Evolutionary conservation across 2,329 filamentous ascomycete species (phyloP).

Genomic region (Zymoseptoria brevis): DNA sequence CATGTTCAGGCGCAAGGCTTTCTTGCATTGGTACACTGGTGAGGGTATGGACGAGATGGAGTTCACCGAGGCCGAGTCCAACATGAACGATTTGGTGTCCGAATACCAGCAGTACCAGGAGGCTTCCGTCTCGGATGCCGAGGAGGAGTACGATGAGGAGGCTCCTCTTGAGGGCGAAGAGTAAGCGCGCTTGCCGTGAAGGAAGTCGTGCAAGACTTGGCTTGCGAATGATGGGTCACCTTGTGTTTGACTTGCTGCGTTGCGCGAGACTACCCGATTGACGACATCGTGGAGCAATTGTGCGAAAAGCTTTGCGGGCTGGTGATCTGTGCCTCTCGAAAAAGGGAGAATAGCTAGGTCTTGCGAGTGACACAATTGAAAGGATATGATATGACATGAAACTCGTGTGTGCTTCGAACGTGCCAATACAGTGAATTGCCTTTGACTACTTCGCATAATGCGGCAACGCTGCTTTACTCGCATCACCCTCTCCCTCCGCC

Average conservation of each 20-base stretch:
- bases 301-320: background rate
- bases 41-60: constrained; percentile 99
- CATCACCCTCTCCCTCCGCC: background rate
- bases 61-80: constrained; percentile 99
- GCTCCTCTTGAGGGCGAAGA: constrained; percentile 64
- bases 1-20: constrained; percentile 99
- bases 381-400: background rate
- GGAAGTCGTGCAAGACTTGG: background rate
- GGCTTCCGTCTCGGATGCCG: constrained; percentile 90
- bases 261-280: background rate
- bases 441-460: background rate
- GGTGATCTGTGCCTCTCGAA: background rate
- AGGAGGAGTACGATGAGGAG: constrained; percentile 93
- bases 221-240: background rate
- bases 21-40: constrained; percentile 99
- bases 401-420: background rate
- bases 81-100: constrained; percentile 99
- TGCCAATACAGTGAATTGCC: background rate
- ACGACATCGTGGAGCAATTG: background rate
- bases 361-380: background rate
- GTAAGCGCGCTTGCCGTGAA: constrained; percentile 35
- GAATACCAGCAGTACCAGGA: constrained; percentile 99
- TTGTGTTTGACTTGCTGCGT: background rate
- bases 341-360: background rate
- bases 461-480: background rate